phyloP scores from a whole-genome alignment of 768 basidiomycete species.

The Rhizopogon vinicolor region DNA sequence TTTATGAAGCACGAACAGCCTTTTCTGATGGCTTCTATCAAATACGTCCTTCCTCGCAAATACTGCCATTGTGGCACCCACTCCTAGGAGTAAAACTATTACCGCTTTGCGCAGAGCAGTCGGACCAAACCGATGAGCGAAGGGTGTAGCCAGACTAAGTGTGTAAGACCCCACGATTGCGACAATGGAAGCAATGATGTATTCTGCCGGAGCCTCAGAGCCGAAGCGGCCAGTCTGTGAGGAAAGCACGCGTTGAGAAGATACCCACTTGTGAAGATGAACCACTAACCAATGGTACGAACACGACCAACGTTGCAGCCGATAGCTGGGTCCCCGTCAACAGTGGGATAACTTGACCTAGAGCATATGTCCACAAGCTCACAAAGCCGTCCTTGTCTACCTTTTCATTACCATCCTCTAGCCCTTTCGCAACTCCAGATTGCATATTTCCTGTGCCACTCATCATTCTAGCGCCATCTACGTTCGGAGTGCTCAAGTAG shows the following conservation, averaged over 20 bases:
- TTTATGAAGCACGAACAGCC: constrained; percentile 77
- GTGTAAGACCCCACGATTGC: constrained; percentile 50
- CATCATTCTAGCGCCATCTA: neutral
- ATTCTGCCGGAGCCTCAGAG: constrained; percentile 78
- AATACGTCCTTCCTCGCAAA: constrained; percentile 65
- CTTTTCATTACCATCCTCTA: neutral
- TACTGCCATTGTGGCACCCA: constrained; percentile 49
- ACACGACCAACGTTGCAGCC: constrained; percentile 70
- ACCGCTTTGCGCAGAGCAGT: constrained; percentile 34
- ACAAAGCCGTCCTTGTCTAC: constrained; percentile 27
- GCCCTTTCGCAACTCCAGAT: constrained; percentile 3
- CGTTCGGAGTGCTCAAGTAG: constrained; percentile 16
- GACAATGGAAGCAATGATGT: constrained; percentile 81
- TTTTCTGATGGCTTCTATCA: constrained; percentile 82
- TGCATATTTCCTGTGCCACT: neutral
- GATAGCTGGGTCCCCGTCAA: constrained; percentile 54
- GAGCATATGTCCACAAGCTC: constrained; percentile 57
- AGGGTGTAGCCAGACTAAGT: constrained; percentile 60
- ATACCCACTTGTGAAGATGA: neutral
- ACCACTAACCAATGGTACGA: constrained; percentile 76
- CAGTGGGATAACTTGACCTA: constrained; percentile 55
- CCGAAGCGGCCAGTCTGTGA: constrained; percentile 78
- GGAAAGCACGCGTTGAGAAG: neutral
- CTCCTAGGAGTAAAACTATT: constrained; percentile 40
- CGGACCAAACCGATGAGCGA: constrained; percentile 67